A percentile compares a stretch with the other conserved stretches of the same genome.
phyloP scores from a whole-genome alignment of 139 green algal genomes.

The Pleodorina starrii region DNA sequence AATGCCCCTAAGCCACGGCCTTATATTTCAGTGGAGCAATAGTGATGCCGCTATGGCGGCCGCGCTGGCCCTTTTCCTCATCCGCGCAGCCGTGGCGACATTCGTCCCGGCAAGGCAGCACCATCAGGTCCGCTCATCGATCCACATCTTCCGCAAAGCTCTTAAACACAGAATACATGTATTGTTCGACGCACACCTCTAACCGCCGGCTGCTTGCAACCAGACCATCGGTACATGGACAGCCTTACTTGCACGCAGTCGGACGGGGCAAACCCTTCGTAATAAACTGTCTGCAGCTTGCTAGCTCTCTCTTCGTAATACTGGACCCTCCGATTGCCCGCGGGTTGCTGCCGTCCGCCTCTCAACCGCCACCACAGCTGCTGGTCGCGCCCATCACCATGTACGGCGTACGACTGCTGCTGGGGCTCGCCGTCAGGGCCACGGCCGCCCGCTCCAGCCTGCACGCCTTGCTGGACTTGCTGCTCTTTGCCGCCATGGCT shows the following conservation, averaged over 20 bases:
- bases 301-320: no score
- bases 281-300: no score
- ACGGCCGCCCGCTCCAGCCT: background rate
- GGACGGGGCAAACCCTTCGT: no score
- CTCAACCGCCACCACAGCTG: no score
- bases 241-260: no score
- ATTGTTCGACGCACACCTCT: no score
- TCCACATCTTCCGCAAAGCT: no score
- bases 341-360: no score
- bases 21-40: background rate
- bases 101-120: background rate
- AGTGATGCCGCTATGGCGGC: background rate
- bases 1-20: background rate
- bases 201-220: no score
- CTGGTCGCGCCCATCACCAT: background rate
- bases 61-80: background rate
- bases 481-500: background rate
- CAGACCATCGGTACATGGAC: no score
- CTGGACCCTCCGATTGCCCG: no score
- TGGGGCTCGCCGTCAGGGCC: background rate
- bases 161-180: no score
- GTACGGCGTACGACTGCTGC: background rate
- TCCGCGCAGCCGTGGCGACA: background rate
- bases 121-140: background rate
- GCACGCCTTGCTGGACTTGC: background rate